Evolutionary conservation across 345 rosid species (phyloP), one percentile per base, ranked within the genome.

Genomic region (Arabidopsis suecica): DNA sequence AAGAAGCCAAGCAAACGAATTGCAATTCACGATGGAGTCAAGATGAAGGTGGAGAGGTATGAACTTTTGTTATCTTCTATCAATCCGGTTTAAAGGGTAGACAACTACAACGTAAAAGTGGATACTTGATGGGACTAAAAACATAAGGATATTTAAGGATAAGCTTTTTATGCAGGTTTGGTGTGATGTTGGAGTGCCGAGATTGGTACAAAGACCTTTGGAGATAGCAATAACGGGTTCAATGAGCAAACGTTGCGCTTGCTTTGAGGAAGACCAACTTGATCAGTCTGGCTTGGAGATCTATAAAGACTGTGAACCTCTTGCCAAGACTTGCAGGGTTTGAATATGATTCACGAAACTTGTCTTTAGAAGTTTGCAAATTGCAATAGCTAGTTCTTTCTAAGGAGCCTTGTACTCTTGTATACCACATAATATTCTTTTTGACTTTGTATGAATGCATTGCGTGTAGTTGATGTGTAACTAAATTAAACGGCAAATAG

Each of bases 1-100:
- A 92, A 81, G 99, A 95, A 84, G 97, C 96, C 47, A 95, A 92
- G 77, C 97, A 83, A 73, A 83, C 86, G 20, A 80, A 85, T 79
- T 90, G 97, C 93, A 90, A 86, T 82, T 95, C 97, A 58, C 85
- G 89, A 78, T 92, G 97, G 99, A 95, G 96, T 75, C 96, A 92
- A 80, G 86, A 76, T 32, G 93, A 90, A 73, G 96, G 97, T 13
- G 97, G 99, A 67, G 86, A 90, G 96, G 97, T 92, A 86, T 61
- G 36, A 22, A 34, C 11, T 41, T 50, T 40, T 48, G 32, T 66
- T 9, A 54, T 33, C 63, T 12, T 45, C 10, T 20, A 20, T 54
- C 23, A 10, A 14, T 49, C 36, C 3, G 7, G 50, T 20, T 23
- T n/a, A 7, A 20, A 36, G 47, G 18, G 66, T n/a, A 55, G 20